Base-by-base conservation (phyloP, 2,329 filamentous ascomycete genomes). In the Aspergillus japonicus region DNA sequence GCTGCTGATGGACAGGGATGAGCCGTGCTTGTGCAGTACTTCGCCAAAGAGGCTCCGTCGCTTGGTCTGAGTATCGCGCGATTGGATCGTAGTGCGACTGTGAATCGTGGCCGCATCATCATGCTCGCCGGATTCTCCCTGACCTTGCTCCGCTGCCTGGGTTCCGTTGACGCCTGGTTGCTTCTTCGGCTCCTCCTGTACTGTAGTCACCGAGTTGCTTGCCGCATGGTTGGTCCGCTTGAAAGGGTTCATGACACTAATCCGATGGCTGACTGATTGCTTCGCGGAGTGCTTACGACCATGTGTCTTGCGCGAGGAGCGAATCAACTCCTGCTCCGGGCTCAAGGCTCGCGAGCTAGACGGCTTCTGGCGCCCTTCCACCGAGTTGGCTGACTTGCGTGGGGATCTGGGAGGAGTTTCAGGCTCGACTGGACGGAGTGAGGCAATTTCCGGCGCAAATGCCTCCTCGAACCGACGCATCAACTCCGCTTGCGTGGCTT, bases 371-470 rank as follows among this genome's bases (percentile, higher is more conserved):
- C 69, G 66, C 23, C 50, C 60, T 29, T 71, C 71, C 21, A 66
- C 68, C 16, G 66, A 66, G n/a, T 63, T 64, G 3, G 71, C 68
- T 3, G 73, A 71, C 52, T 67, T 71, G 49, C 64, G 64, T 74
- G 75, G 78, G 78, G 59, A 77, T 78, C 51, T 82, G 76, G 11
- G 81, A 78, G 47, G 80, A 67, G 11, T 79, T 76, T 55, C 68
- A 3, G 60, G 60, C 4, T 71, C 66, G 4, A 68, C 73, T 19
- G 81, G 80, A 29, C 83, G 81, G 65, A 91, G 85, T 39, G 86
- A 80, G 14, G 83, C 81, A 39, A 91, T 84, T 71, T 91, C 89
- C 0, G 85, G 82, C 0, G 86, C 86, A 69, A 89, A 79, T 0
- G 68, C 71, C 23, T 70, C 67, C 60, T 78, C 76, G 29, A 78